phyloP scores from a whole-genome alignment of 768 basidiomycete genomes.

The Cyclocybe aegerita region DNA sequence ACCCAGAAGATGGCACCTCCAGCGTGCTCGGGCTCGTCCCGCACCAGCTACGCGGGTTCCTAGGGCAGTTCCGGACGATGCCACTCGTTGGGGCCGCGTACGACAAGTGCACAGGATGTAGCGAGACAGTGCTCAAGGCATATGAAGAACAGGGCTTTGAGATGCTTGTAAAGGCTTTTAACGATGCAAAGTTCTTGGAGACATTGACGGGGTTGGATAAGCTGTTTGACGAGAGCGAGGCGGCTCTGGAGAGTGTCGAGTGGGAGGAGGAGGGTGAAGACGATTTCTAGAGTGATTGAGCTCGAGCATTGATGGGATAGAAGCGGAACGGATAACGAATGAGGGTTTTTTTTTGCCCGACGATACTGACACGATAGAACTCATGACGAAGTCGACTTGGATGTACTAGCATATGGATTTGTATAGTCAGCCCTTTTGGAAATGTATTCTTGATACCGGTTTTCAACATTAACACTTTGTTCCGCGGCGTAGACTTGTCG shows the following conservation, averaged over 20 bases:
- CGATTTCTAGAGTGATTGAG: slow-evolving; percentile 27
- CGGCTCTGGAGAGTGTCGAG: slow-evolving; percentile 65
- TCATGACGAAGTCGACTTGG: neutral
- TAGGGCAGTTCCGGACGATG: slow-evolving; percentile 84
- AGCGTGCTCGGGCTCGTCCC: slow-evolving; percentile 86
- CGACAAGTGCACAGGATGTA: slow-evolving; percentile 88
- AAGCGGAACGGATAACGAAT: neutral
- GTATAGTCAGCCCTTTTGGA: no score
- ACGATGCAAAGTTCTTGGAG: slow-evolving; percentile 76
- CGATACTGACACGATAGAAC: neutral
- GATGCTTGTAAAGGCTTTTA: slow-evolving; percentile 80
- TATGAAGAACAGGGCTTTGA: slow-evolving; percentile 81
- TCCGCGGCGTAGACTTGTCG: no score
- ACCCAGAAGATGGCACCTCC: slow-evolving; percentile 26
- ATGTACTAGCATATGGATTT: slow-evolving; percentile 1
- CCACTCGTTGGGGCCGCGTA: slow-evolving; percentile 87
- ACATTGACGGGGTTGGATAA: slow-evolving; percentile 76
- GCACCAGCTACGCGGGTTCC: slow-evolving; percentile 90
- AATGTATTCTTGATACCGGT: no score
- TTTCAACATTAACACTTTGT: no score
- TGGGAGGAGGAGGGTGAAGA: slow-evolving; percentile 70
- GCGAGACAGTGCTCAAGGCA: slow-evolving; percentile 72
- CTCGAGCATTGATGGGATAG: no score
- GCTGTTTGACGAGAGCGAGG: slow-evolving; percentile 75
- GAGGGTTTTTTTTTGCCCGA: neutral